Evolutionary conservation across 345 rosid species (phyloP).

Genomic region (Durio zibethinus): DNA sequence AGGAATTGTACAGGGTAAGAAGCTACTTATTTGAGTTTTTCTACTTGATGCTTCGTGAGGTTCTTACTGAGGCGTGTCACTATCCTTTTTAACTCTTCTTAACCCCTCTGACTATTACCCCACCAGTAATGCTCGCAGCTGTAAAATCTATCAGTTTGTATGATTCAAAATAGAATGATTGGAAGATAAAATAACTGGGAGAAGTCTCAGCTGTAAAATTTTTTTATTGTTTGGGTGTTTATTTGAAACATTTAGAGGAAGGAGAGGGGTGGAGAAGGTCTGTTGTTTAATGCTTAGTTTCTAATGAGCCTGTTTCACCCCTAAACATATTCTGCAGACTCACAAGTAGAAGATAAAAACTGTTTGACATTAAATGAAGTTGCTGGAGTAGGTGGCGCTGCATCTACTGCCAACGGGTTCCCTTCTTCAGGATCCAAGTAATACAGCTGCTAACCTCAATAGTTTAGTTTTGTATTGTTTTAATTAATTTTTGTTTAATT

Average conservation of each 20-base stretch:
- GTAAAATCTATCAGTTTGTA: background rate
- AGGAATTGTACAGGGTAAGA: constrained; percentile 29
- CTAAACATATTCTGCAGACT: constrained; percentile 35
- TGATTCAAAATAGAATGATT: background rate
- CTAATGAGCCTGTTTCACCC: constrained; percentile 24
- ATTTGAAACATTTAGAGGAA: background rate
- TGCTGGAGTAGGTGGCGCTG: constrained; percentile 25
- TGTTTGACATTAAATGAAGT: constrained; percentile 34
- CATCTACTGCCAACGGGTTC: constrained; percentile 42
- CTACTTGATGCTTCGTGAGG: background rate
- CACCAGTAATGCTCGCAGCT: background rate
- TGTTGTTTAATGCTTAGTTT: background rate
- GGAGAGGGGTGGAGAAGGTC: background rate
- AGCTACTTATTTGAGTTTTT: background rate
- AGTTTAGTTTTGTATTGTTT: background rate
- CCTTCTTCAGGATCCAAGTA: constrained; percentile 54
- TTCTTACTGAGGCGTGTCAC: background rate
- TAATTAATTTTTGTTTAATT: constrained; percentile 1
- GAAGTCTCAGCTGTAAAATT: background rate
- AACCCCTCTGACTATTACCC: background rate
- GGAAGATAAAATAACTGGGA: background rate
- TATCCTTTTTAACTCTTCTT: background rate
- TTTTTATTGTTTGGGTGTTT: background rate
- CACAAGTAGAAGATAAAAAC: constrained; percentile 34
- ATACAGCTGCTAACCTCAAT: constrained; percentile 8